These are phyloP conservation scores for Boletus rubroflammeus DNA, from an alignment of 768 basidiomycete genomes.

Conservation along the genomic window DNA sequence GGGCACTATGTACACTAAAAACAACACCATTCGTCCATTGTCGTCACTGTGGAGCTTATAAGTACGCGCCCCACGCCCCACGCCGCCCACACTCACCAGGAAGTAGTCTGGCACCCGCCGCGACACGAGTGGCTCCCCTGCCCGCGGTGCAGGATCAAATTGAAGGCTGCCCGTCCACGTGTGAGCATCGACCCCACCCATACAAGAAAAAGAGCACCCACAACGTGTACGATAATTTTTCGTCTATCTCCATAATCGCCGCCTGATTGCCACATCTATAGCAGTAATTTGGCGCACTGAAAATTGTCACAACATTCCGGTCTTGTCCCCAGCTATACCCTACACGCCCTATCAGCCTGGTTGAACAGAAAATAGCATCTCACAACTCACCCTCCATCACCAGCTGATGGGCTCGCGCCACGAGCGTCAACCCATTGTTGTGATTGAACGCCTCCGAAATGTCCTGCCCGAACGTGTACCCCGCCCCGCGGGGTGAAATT, in stretches of 20 bases:
- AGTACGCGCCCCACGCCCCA: slow-evolving; percentile 5
- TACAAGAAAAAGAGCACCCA: slow-evolving; percentile 38
- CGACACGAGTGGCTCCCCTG: slow-evolving; percentile 97
- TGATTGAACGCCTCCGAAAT: slow-evolving; percentile 99
- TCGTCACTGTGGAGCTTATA: slow-evolving; percentile 19
- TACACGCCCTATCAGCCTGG: slow-evolving; percentile 25
- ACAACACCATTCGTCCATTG: slow-evolving; percentile 3
- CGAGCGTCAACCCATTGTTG: slow-evolving; percentile 95
- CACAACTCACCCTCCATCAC: slow-evolving; percentile 87
- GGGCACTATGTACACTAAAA: slow-evolving; percentile 23
- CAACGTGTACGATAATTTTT: slow-evolving; percentile 95
- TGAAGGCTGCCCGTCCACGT: slow-evolving; percentile 73
- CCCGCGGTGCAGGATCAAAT: slow-evolving; percentile 98
- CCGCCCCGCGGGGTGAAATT: slow-evolving; percentile 96
- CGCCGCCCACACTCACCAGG: slow-evolving; percentile 64
- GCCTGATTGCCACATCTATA: slow-evolving; percentile 99
- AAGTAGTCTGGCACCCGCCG: slow-evolving; percentile 93
- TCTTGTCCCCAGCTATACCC: slow-evolving; percentile 99
- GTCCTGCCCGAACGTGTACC: slow-evolving; percentile 99
- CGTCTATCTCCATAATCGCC: slow-evolving; percentile 99
- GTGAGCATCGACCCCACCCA: slow-evolving; percentile 2
- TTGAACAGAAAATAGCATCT: background rate
- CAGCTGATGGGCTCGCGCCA: slow-evolving; percentile 90
- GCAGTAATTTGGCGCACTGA: slow-evolving; percentile 99
- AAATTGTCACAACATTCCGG: slow-evolving; percentile 98